These are phyloP conservation scores for Colletotrichum tanaceti DNA, from an alignment of 2,329 filamentous ascomycete genomes.

Conservation along the genomic window DNA sequence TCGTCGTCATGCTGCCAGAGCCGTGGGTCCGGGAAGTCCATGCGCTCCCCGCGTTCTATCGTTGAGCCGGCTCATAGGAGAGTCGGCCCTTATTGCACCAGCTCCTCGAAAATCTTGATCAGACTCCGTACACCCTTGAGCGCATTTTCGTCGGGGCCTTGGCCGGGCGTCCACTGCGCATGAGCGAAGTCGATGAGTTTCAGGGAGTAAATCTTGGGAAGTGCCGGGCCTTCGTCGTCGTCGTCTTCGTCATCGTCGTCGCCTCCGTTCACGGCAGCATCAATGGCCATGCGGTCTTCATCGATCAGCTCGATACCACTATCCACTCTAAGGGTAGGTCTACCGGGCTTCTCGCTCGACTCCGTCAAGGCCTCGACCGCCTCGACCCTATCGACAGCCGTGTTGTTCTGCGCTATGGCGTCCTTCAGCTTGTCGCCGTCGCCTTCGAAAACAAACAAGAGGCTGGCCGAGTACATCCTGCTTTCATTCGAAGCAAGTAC, in stretches of 20 bases:
- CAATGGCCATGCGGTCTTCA: conserved; percentile 45
- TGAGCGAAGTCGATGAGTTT: conserved; percentile 98
- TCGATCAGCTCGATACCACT: conserved; percentile 61
- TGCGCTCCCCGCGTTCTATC: conserved; percentile 17
- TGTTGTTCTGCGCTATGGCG: conserved; percentile 66
- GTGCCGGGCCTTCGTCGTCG: conserved; percentile 57
- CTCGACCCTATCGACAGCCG: conserved; percentile 62
- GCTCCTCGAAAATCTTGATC: conserved; percentile 75
- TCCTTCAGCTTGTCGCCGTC: conserved; percentile 65
- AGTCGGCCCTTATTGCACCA: conserved; percentile 54
- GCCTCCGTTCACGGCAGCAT: conserved; percentile 41
- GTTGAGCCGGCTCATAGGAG: conserved; percentile 5
- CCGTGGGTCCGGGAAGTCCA: conserved; percentile 9
- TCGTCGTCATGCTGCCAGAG: conserved; percentile 8
- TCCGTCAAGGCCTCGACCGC: conserved; percentile 47
- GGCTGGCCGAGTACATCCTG: conserved; percentile 72
- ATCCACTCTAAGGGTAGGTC: conserved; percentile 62
- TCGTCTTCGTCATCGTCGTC: conserved; percentile 50
- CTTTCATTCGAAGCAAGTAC: conserved; percentile 67
- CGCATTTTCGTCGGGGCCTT: conserved; percentile 87
- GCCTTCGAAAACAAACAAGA: conserved; percentile 74
- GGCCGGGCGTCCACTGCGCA: conserved; percentile 82
- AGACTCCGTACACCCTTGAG: conserved; percentile 80
- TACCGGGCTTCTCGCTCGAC: conserved; percentile 35
- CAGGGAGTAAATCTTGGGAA: conserved; percentile 78